Base-by-base conservation (phyloP, 306 rosid species). In the Trifolium pratense region DNA sequence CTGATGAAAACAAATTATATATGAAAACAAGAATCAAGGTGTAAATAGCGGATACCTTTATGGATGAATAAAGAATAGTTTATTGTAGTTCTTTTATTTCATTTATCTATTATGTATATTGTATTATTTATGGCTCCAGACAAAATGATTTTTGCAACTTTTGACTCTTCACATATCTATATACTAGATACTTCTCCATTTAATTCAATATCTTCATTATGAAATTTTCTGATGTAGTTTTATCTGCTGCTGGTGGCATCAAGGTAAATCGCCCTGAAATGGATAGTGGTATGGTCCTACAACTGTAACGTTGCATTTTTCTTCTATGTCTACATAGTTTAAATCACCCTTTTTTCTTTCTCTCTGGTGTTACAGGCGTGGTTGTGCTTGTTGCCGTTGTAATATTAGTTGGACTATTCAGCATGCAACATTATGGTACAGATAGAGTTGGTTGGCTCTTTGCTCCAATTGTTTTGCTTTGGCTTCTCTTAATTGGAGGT, bases 391-490 rank as follows among this genome's bases (percentile, higher is more conserved):
- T 94, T 78, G 96, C 99, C 5, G 97, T 89, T 32, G 80, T 86
- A 60, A 88, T 91, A 84, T 77, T 94, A 86, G 77, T 91, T 26
- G 97, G 92, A 29, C 56, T 94, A 84, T 94, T 94, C 84, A 91
- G 99, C 83, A 9, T 94, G 88, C 99, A 94, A 79, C 97, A 88
- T 78, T 90, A 90, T 57, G 99, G 99, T 45, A 94, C 96, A 23
- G 99, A 94, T 78, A 94, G 59, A 86, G 97, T 94, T 75, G 87
- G 96, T 70, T 94, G 99, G 99, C 99, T 94, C 77, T 94, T 94
- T 82, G 99, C 99, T 67, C 99, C 99, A 17, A 15, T 94, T 77
- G 96, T 94, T 76, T 88, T 94, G 29, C 91, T 94, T 63, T 94
- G 97, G 99, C 79, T 94, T 88, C 88, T 94, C 72, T 13, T 91